phyloP scores from a whole-genome alignment of 2,329 filamentous ascomycete genomes.

The Lizonia empirigonia region DNA sequence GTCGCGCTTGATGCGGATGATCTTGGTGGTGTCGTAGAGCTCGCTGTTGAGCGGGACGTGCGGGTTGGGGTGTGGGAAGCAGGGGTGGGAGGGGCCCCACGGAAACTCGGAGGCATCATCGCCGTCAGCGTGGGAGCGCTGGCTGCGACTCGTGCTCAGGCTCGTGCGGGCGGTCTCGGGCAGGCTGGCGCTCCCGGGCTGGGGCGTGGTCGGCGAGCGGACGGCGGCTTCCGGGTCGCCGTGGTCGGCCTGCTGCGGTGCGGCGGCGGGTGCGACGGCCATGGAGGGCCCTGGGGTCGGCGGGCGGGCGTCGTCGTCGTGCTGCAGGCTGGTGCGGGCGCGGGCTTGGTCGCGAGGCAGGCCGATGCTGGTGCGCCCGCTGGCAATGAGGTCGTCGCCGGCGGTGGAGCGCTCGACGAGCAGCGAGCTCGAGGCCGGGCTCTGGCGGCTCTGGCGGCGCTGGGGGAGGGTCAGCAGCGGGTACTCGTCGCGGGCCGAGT shows the following conservation, averaged over 20 bases:
- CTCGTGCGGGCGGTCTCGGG: constrained; percentile 38
- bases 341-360: constrained; percentile 49
- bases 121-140: constrained; percentile 58
- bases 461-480: constrained; percentile 64
- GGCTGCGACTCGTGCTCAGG: constrained; percentile 30
- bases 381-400: constrained; percentile 46
- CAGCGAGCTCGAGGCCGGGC: constrained; percentile 46
- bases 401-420: constrained; percentile 48
- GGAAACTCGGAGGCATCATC: constrained; percentile 63
- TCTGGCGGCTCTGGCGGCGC: constrained; percentile 58
- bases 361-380: constrained; percentile 59
- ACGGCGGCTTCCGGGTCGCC: constrained; percentile 36
- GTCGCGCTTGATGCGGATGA: constrained; percentile 89
- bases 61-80: constrained; percentile 90
- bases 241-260: constrained; percentile 16
- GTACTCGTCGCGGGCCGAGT: constrained; percentile 55
- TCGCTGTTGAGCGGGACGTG: constrained; percentile 81
- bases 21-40: constrained; percentile 77
- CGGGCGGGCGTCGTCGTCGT: constrained; percentile 25
- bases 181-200: constrained; percentile 30
- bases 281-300: constrained; percentile 35
- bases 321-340: constrained; percentile 31
- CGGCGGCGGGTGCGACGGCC: constrained; percentile 28
- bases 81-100: constrained; percentile 94
- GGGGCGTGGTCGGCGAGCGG: constrained; percentile 10